Evolutionary conservation across 1,139 yeast species (phyloP).

Genomic region (Hanseniaspora gamundiae): DNA sequence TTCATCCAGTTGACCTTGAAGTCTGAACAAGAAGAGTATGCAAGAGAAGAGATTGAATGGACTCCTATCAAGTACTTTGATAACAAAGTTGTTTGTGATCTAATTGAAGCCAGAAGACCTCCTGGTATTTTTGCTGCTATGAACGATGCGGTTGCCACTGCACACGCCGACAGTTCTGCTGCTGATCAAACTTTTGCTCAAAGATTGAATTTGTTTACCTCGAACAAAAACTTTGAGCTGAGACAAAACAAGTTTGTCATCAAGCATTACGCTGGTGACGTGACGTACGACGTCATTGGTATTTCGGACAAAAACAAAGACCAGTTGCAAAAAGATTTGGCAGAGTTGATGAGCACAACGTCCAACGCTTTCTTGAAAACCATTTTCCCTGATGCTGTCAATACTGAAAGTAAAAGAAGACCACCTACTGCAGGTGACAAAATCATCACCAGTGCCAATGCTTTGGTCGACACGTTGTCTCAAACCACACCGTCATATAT

Average conservation of each 20-base stretch:
- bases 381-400: constrained; percentile 70
- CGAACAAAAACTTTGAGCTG: constrained; percentile 80
- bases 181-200: constrained; percentile 96
- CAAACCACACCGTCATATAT: constrained; percentile 90
- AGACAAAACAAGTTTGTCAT: constrained; percentile 80
- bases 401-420: constrained; percentile 64
- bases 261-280: constrained; percentile 98
- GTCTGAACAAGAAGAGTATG: constrained; percentile 96
- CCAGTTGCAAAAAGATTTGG: constrained; percentile 76
- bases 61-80: constrained; percentile 95
- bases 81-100: constrained; percentile 92
- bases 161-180: constrained; percentile 94
- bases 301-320: constrained; percentile 98
- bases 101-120: constrained; percentile 88
- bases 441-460: constrained; percentile 84
- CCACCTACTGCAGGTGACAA: constrained; percentile 98
- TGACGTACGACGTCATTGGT: constrained; percentile 75
- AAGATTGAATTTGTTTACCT: constrained; percentile 72
- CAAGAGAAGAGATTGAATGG: constrained; percentile 92
- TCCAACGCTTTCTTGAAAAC: constrained; percentile 50
- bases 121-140: constrained; percentile 96
- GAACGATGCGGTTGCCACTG: constrained; percentile 95
- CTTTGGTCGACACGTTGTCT: constrained; percentile 78
- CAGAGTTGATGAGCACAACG: constrained; percentile 67
- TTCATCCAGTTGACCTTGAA: constrained; percentile 90